Conservation (phyloP, 2,329 filamentous ascomycete species). For the Arthrobotrys entomopaga region DNA sequence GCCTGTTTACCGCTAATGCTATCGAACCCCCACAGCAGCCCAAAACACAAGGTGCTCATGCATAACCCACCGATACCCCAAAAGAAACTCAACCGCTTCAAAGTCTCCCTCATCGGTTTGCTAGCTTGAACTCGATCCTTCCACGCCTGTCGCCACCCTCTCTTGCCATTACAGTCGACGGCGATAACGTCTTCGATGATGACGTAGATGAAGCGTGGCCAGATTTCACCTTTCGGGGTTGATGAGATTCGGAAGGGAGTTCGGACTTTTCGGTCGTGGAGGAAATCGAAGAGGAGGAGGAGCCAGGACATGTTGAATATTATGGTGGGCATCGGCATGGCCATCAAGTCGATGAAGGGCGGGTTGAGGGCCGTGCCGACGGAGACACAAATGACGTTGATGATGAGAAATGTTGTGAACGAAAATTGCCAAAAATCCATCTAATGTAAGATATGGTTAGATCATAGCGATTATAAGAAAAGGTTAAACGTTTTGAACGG, state of each 20-base stretch:
- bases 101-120: slow-evolving; percentile 48
- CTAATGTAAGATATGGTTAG: slow-evolving; percentile 16
- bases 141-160: slow-evolving; percentile 49
- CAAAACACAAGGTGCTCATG: slow-evolving; percentile 45
- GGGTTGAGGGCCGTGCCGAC: slow-evolving; percentile 46
- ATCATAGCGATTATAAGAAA: background rate
- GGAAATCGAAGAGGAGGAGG: slow-evolving; percentile 48
- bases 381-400: slow-evolving; percentile 52
- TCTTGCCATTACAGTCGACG: slow-evolving; percentile 52
- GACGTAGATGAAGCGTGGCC: slow-evolving; percentile 47
- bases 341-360: slow-evolving; percentile 48
- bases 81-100: slow-evolving; percentile 42
- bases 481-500: background rate
- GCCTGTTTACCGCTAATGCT: slow-evolving; percentile 48
- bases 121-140: slow-evolving; percentile 42
- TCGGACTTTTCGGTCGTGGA: slow-evolving; percentile 44
- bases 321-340: slow-evolving; percentile 53
- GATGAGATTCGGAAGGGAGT: slow-evolving; percentile 52
- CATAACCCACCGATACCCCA: slow-evolving; percentile 46
- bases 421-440: slow-evolving; percentile 54
- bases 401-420: slow-evolving; percentile 36
- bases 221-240: slow-evolving; percentile 46
- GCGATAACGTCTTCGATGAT: slow-evolving; percentile 55
- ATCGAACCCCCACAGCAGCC: slow-evolving; percentile 50
- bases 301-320: slow-evolving; percentile 53